Conservation (phyloP, 257 asterid genomes). For the Petrea volubilis region DNA sequence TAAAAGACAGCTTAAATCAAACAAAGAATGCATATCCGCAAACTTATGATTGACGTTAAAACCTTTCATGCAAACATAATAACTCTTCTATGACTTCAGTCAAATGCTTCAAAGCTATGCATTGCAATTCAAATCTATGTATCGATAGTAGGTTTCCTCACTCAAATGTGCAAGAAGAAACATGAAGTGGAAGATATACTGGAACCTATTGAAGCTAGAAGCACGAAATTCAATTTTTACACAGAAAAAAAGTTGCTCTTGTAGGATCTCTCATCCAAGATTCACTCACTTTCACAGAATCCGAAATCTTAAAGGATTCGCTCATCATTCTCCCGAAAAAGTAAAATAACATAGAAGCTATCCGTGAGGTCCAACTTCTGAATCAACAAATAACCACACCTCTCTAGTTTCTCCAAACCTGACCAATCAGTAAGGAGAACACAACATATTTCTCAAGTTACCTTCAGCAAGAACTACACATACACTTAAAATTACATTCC, state of each 20-base stretch:
- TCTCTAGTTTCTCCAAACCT: not conserved
- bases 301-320: not conserved
- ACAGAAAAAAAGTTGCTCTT: not conserved
- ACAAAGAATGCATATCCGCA: not conserved
- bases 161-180: not conserved
- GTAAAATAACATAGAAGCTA: not conserved
- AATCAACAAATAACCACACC: not conserved
- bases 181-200: not conserved
- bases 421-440: not conserved
- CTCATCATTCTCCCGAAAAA: not conserved
- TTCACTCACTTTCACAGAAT: not conserved
- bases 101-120: not conserved
- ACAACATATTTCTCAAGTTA: not conserved
- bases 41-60: no score
- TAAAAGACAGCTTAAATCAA: not conserved
- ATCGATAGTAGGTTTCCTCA: not conserved
- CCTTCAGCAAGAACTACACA: not conserved
- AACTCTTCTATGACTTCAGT: not conserved
- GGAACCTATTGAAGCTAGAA: not conserved
- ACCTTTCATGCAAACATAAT: not conserved
- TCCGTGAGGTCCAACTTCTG: not conserved
- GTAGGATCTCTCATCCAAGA: not conserved
- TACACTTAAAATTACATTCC: not conserved
- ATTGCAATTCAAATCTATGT: not conserved
- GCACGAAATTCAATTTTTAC: not conserved